Evolutionary conservation across 1,284 basidiomycete genomes (phyloP), one percentile per base, ranked within the genome.

Genomic region (Moesziomyces parantarcticus): DNA sequence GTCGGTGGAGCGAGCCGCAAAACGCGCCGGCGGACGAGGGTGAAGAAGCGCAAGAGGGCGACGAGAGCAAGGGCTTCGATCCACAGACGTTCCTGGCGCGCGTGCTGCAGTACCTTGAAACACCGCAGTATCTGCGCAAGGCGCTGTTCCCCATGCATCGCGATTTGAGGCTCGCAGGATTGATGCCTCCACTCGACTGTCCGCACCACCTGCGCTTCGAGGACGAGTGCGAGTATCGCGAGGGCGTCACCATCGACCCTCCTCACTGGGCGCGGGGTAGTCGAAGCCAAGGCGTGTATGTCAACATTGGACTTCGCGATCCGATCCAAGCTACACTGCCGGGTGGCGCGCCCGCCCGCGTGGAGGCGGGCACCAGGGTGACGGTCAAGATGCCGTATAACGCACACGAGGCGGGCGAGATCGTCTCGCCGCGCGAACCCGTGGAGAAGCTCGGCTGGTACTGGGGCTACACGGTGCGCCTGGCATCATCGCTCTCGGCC

Each of bases 61-160:
- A 26, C 32, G 23, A 39, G 4, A 6, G 40, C 13, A 44, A 42
- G n/a, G 44, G 59, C 0, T 80, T 78, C 46, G 78, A 81, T 43
- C 76, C 81, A 18, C 61, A 78, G 26, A 63, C 72, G 25, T 81
- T 82, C 50, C 54, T 83, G 11, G 77, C 79, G 0, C 52, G 79
- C 10, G 75, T 84, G 23, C 58, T 84, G 57, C 78, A 83, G 57
- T 84, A 84, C 62, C 67, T 84, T 36, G 83, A 84, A 50, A 83
- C 80, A 22, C 83, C 83, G n/a, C 83, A 84, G 77, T 84, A 84
- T 52, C 57, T 84, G 23, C 74, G 83, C 11, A 80, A 79, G 56
- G 65, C 73, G 10, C 60, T 84, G 43, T 82, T 84, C 39, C 83
- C 83, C 11, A 78, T 84, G 74, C 83, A 84, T 58, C 74, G 76